These are phyloP conservation scores for Penicillium bovifimosum DNA, from an alignment of 495 filamentous ascomycete genomes.

Conservation along the genomic window DNA sequence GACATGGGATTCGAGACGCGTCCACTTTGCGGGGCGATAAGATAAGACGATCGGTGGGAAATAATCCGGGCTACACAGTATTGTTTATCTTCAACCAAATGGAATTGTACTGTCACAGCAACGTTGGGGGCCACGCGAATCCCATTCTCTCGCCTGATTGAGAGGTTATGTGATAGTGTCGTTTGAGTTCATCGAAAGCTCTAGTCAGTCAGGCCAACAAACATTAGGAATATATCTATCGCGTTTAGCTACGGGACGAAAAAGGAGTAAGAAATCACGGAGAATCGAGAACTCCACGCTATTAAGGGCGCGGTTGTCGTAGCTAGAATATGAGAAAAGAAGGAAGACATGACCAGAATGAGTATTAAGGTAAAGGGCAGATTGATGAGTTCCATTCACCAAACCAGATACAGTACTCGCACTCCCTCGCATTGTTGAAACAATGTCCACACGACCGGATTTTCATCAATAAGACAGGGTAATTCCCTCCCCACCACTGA, in stretches of 20 bases:
- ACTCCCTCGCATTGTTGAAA: background rate
- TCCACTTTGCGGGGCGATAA: slow-evolving; percentile 4
- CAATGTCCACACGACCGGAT: no score
- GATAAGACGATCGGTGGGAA: background rate
- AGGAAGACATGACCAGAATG: background rate
- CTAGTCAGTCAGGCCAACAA: no score
- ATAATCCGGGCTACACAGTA: no score
- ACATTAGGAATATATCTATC: no score
- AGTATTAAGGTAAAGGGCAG: background rate
- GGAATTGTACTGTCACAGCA: no score
- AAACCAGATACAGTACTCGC: no score
- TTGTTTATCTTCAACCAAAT: no score
- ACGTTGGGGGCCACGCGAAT: no score
- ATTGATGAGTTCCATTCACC: background rate
- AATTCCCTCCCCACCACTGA: background rate
- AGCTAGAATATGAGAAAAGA: background rate
- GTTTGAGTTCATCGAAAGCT: no score
- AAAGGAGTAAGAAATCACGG: background rate
- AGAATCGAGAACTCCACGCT: background rate
- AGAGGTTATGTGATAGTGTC: no score
- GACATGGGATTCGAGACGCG: background rate
- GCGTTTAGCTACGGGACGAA: background rate
- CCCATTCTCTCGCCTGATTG: no score
- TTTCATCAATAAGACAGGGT: no score
- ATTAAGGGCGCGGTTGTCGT: background rate